Conservation (phyloP, 2,329 filamentous ascomycete genomes). For the Talaromyces islandicus region DNA sequence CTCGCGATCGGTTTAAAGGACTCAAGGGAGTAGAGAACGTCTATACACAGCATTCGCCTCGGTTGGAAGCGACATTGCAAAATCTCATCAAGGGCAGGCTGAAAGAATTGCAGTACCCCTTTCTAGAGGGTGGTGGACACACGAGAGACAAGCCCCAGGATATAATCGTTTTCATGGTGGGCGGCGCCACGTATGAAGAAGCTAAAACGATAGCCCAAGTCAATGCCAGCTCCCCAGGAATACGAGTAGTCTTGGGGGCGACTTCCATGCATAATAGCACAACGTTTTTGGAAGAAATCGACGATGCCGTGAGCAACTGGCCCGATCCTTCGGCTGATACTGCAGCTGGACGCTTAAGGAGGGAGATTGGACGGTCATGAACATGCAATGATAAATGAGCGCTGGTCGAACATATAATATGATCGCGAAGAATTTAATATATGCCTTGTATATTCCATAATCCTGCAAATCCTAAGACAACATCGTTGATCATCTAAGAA, state of each 20-base stretch:
- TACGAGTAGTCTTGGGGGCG: constrained; percentile 82
- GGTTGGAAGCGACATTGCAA: constrained; percentile 80
- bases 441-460: neutral
- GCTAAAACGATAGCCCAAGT: constrained; percentile 93
- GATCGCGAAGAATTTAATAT: neutral
- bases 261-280: constrained; percentile 83
- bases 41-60: constrained; percentile 92
- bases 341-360: constrained; percentile 56
- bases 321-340: constrained; percentile 61
- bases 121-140: constrained; percentile 78
- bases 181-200: constrained; percentile 92
- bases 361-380: constrained; percentile 51
- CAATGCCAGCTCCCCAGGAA: constrained; percentile 82
- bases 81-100: constrained; percentile 88
- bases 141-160: constrained; percentile 96
- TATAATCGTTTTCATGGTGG: constrained; percentile 89
- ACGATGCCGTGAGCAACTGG: constrained; percentile 82
- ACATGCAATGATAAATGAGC: neutral
- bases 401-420: neutral
- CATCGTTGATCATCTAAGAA: neutral
- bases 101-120: constrained; percentile 83
- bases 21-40: constrained; percentile 98
- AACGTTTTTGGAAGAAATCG: constrained; percentile 85
- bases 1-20: constrained; percentile 82
- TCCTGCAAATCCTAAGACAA: neutral